These are phyloP conservation scores for Stagonosporopsis tanaceti DNA, from an alignment of 2,329 filamentous ascomycete genomes.

Conservation along the genomic window DNA sequence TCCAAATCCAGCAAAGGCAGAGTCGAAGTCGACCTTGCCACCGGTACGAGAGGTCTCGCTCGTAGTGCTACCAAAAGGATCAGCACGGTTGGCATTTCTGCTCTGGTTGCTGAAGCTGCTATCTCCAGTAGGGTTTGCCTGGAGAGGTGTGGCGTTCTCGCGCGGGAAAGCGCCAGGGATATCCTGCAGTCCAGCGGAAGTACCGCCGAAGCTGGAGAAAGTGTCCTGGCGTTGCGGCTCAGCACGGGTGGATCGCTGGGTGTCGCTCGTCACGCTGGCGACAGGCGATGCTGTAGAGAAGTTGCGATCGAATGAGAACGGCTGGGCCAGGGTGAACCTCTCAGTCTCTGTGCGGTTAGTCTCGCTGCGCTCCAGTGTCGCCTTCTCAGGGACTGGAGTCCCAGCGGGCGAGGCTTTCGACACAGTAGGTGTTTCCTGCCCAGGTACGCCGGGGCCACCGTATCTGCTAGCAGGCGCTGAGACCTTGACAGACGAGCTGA, in stretches of 20 bases:
- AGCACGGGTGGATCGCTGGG: constrained; percentile 44
- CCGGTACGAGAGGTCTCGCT: constrained; percentile 47
- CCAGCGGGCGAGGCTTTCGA: constrained; percentile 53
- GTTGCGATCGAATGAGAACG: constrained; percentile 45
- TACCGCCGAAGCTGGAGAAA: constrained; percentile 49
- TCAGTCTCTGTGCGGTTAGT: constrained; percentile 47
- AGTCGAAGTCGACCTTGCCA: constrained; percentile 82
- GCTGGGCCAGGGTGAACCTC: constrained; percentile 44
- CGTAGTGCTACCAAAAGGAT: constrained; percentile 50
- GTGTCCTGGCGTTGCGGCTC: constrained; percentile 52
- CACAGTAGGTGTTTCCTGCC: constrained; percentile 58
- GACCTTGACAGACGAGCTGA: constrained; percentile 79
- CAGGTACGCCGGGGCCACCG: constrained; percentile 53
- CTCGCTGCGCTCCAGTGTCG: constrained; percentile 44
- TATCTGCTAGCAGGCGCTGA: constrained; percentile 75
- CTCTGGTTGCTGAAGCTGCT: constrained; percentile 58
- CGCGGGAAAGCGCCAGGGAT: constrained; percentile 60
- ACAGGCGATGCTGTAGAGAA: constrained; percentile 49
- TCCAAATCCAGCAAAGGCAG: constrained; percentile 80
- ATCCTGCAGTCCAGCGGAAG: constrained; percentile 37
- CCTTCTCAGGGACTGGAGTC: constrained; percentile 62
- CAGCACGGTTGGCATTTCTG: constrained; percentile 51
- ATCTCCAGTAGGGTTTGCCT: constrained; percentile 58
- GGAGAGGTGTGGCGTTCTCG: constrained; percentile 52
- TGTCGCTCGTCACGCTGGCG: constrained; percentile 51